Base-by-base conservation (phyloP, 352 stramenopile genomes). In the Phytophthora kernoviae region DNA sequence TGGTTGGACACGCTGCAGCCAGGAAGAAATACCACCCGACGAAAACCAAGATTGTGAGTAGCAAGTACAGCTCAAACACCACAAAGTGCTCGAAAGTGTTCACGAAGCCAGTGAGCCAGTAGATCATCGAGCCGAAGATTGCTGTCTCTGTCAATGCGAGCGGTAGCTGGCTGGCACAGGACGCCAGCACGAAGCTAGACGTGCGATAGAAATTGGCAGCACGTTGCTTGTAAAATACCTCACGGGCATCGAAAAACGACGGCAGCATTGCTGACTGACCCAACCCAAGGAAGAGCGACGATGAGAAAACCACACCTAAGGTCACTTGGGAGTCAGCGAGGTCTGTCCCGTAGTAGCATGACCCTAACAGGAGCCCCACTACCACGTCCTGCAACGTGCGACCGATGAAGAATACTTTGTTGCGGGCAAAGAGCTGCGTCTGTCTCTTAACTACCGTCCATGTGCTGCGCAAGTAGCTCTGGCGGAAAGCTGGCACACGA, bases 131-230 rank as follows among this genome's bases (percentile, higher is more conserved):
- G 34, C 85, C 81, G 72, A 96, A 95, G 17, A 93, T 43, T 2
- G 93, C 36, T 1, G 74, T 74, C 70, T 96, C 88, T 8, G 84
- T 58, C 12, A 81, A 14, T 51, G 60, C 54, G 32, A 86, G 64
- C n/a, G 81, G 69, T 9, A 82, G 8, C 40, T 79, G 65, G 40
- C 68, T 69, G 9, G 45, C 49, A 11, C 53, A 60, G 4, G 54
- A 67, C 2, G 73, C 83, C n/a, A 95, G 34, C 18, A 94, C 75
- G 54, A 89, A 95, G 36, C 77, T 78, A n/a, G 77, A 84, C 7
- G 86, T 79, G 11, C 79, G 80, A 44, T 86, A 96, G 65, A 96
- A 95, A 58, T 96, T 94, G 15, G 78, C 71, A 9, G 83, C 77
- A 6, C 77, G 74, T 17, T 97, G 90, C 60, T 96, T 96, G 71